Base-by-base conservation (phyloP, 1,284 basidiomycete species). In the Trametes hirsuta region DNA sequence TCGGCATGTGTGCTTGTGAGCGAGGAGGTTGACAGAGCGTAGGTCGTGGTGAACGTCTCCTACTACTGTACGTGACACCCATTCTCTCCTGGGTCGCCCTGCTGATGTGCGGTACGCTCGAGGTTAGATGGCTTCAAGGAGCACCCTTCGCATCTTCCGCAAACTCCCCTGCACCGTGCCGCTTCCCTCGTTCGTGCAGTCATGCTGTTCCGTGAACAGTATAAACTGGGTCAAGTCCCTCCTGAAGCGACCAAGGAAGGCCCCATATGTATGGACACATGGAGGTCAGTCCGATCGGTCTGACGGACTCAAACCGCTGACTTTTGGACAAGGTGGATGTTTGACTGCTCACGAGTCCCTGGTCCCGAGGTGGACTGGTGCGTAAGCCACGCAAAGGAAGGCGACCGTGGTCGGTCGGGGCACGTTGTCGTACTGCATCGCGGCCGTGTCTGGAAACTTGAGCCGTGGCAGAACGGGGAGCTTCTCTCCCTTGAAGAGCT, bases 231-330 rank as follows among this genome's bases (percentile, higher is more conserved):
- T 10, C 72, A 84, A 37, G 71, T 95, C 22, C 74, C 80, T 49
- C 89, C 91, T 3, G 94, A 97, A 62, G 77, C 79, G 15, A 87
- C 86, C 21, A 93, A 88, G 72, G 89, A 90, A 52, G 84, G 85
- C 1, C 84, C 88, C 10, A 74, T 94, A 21, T 95, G 93, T 74
- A 95, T 95, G 93, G 93, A 94, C 71, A 90, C 90, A 10, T 96
- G 91, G 77, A 83, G 93, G 86, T 92, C 68, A 18, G 59, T 37
- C 14, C 30, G 1, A 3, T 2, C 11, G 18, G 21, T 12, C 22
- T 37, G 10, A 25, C 6, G 35, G 14, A 22, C 21, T 25, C 47
- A 15, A 36, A 5, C 30, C 12, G 14, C n/a, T 53, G 4, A 24
- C n/a, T n/a, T 36, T 9, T 12, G 15, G 1, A 11, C 40, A 35